phyloP scores from a whole-genome alignment of 805 yeast species.

The Tetrapisispora namnaoensis region DNA sequence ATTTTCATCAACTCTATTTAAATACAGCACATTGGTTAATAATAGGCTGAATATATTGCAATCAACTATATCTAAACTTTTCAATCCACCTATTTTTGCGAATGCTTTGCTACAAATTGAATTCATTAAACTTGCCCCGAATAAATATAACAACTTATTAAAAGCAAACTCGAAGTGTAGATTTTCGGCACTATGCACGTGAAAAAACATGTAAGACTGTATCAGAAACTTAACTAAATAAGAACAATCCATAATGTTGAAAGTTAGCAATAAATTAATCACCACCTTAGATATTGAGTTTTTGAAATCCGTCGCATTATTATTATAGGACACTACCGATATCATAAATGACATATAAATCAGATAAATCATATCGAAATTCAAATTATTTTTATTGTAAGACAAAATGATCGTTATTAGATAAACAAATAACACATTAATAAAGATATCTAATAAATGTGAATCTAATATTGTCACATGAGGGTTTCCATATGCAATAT shows the following conservation, averaged over 20 bases:
- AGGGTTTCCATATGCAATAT: not conserved
- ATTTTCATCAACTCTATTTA: constrained; percentile 8
- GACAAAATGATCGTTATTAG: not conserved
- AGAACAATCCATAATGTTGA: constrained; percentile 23
- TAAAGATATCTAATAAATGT: not conserved
- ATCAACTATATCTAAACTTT: constrained; percentile 32
- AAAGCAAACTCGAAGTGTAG: not conserved
- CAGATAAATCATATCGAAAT: constrained; percentile 29
- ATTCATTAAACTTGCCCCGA: constrained; percentile 22
- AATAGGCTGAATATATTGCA: constrained; percentile 32
- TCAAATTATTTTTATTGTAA: constrained; percentile 1
- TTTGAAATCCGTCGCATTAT: constrained; percentile 5
- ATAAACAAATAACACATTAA: not conserved
- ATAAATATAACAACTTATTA: not conserved
- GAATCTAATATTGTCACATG: not conserved
- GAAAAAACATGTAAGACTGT: constrained; percentile 18
- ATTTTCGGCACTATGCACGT: not conserved
- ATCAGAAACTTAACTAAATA: constrained; percentile 13
- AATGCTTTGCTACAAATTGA: constrained; percentile 19
- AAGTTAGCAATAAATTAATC: constrained; percentile 25
- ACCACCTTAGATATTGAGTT: not conserved
- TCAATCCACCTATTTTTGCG: constrained; percentile 25
- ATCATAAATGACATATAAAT: constrained; percentile 28
- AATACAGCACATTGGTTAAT: constrained; percentile 28
- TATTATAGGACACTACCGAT: constrained; percentile 20